These are phyloP conservation scores for Eucalyptus curtisii DNA, from an alignment of 345 rosid genomes.

Conservation along the genomic window DNA sequence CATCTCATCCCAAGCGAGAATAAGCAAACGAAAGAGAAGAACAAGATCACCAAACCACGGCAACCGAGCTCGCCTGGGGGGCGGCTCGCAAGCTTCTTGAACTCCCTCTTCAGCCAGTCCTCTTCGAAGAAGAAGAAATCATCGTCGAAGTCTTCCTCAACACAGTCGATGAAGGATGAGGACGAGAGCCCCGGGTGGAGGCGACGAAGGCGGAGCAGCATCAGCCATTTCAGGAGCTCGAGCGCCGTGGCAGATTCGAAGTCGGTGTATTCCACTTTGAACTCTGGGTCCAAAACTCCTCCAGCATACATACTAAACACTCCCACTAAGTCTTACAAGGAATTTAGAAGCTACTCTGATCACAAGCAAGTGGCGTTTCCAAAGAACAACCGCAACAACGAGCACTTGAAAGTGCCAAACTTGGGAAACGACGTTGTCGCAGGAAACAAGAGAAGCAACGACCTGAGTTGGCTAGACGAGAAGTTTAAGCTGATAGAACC, in stretches of 20 bases:
- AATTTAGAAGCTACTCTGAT: conserved; percentile 37
- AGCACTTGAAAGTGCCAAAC: not conserved
- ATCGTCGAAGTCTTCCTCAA: conserved; percentile 14
- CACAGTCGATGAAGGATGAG: conserved; percentile 42
- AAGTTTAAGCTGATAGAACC: conserved; percentile 8
- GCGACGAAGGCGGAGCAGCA: conserved; percentile 77
- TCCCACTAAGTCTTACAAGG: conserved; percentile 47
- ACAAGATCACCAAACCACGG: conserved; percentile 53
- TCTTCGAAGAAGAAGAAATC: conserved; percentile 59
- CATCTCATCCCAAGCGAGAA: not conserved
- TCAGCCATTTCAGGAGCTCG: conserved; percentile 72
- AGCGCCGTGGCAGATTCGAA: conserved; percentile 7
- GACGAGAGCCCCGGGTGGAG: conserved; percentile 62
- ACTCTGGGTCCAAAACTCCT: conserved; percentile 70
- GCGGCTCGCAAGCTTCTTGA: conserved; percentile 78
- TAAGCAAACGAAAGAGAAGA: conserved; percentile 18
- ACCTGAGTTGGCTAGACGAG: not conserved
- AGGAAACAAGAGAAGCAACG: not conserved
- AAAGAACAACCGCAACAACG: not conserved
- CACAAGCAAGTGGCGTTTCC: conserved; percentile 25
- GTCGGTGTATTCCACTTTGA: conserved; percentile 42
- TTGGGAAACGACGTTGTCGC: not conserved
- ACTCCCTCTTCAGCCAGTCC: conserved; percentile 75
- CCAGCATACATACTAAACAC: conserved; percentile 45
- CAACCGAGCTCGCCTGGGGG: conserved; percentile 95